These are phyloP conservation scores for Apiotrichum mycotoxinovorans DNA, from an alignment of 1,284 basidiomycete species.

Conservation along the genomic window DNA sequence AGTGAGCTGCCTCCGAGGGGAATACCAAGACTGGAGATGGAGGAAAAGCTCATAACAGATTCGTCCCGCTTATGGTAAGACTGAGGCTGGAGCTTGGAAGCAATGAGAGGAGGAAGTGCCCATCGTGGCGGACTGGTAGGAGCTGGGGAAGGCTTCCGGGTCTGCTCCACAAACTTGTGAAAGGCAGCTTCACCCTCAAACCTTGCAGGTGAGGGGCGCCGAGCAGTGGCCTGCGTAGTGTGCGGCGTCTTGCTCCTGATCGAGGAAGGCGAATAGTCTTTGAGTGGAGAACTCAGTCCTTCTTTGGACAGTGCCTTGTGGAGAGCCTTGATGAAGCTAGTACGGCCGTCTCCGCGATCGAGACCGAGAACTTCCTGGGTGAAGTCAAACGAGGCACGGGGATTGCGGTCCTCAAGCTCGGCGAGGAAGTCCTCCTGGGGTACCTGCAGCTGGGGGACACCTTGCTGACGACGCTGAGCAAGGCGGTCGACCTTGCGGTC, in stretches of 20 bases:
- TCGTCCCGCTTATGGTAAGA: slow-evolving; percentile 50
- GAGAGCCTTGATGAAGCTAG: slow-evolving; percentile 66
- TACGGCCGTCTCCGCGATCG: slow-evolving; percentile 55
- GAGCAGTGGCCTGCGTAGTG: not conserved
- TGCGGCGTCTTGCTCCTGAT: not conserved
- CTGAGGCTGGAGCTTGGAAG: not conserved
- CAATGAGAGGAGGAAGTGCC: slow-evolving; percentile 3
- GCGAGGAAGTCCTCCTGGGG: not conserved
- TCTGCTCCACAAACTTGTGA: slow-evolving; percentile 31
- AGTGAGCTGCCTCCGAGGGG: slow-evolving; percentile 59
- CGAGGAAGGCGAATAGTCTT: slow-evolving; percentile 2
- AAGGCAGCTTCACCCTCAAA: slow-evolving; percentile 41
- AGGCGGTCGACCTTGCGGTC: slow-evolving; percentile 3
- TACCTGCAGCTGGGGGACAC: not conserved
- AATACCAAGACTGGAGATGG: slow-evolving; percentile 72
- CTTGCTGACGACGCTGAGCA: not conserved
- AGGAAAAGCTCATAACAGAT: slow-evolving; percentile 70
- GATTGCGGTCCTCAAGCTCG: not conserved
- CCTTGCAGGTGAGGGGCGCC: slow-evolving; percentile 8
- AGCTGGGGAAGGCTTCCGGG: not conserved
- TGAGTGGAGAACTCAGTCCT: slow-evolving; percentile 3
- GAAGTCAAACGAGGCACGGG: slow-evolving; percentile 76
- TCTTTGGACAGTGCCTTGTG: slow-evolving; percentile 7
- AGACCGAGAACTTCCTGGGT: slow-evolving; percentile 66
- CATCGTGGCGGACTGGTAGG: slow-evolving; percentile 7